Evolutionary conservation across 768 basidiomycete species (phyloP).

Genomic region (Galerina marginata): DNA sequence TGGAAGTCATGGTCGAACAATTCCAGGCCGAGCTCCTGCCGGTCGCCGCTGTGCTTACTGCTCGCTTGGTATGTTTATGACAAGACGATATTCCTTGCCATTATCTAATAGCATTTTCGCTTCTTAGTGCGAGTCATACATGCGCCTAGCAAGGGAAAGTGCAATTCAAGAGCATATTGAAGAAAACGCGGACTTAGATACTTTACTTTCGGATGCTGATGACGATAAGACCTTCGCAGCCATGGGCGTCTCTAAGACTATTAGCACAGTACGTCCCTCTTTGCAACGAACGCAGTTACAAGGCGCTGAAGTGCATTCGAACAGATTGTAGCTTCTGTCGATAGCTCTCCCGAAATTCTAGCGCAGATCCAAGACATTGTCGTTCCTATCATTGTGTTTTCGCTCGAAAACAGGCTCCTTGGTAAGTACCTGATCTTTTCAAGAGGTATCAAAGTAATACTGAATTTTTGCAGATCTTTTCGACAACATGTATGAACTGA

Average conservation of each 20-base stretch:
- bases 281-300: not conserved
- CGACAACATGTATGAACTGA: constrained; percentile 86
- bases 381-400: constrained; percentile 77
- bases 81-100: not conserved
- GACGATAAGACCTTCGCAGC: constrained; percentile 89
- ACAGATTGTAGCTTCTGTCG: constrained; percentile 78
- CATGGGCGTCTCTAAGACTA: constrained; percentile 88
- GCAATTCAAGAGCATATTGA: constrained; percentile 59
- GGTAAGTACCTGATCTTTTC: constrained; percentile 49
- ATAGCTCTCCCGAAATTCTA: constrained; percentile 75
- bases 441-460: not conserved
- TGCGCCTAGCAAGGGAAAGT: constrained; percentile 76
- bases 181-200: constrained; percentile 59
- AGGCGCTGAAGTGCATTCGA: not conserved
- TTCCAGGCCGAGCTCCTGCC: constrained; percentile 87
- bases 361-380: constrained; percentile 82
- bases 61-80: constrained; percentile 64
- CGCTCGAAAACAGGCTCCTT: constrained; percentile 76
- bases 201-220: constrained; percentile 58
- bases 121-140: constrained; percentile 78
- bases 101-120: not conserved
- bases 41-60: constrained; percentile 80
- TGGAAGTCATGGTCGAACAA: constrained; percentile 86
- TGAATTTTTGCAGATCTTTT: constrained; percentile 64
- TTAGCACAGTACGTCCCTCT: constrained; percentile 66